Percentiles rank a stretch among this genome's conserved stretches.
Conservation (phyloP, 2,329 filamentous ascomycete genomes). For the Penicillium sp. region DNA sequence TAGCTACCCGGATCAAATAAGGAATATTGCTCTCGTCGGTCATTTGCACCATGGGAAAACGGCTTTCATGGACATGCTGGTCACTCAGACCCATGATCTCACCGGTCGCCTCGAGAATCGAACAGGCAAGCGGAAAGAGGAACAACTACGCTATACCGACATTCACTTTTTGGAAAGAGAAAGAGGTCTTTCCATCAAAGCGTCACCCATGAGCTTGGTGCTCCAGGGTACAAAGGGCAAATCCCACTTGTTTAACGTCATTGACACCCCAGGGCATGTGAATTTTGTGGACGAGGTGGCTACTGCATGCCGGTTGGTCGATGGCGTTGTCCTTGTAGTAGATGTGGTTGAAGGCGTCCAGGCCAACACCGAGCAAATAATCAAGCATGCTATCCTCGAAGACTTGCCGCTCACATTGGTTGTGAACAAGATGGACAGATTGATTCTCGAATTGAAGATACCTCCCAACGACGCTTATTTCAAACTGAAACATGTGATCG, state of each 20-base stretch:
- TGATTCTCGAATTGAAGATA: slow-evolving; percentile 88
- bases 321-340: slow-evolving; percentile 86
- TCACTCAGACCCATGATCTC: slow-evolving; percentile 88
- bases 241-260: slow-evolving; percentile 85
- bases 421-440: slow-evolving; percentile 92
- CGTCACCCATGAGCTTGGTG: slow-evolving; percentile 87
- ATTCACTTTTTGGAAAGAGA: slow-evolving; percentile 81
- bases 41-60: slow-evolving; percentile 98
- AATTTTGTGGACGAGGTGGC: slow-evolving; percentile 98
- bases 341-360: slow-evolving; percentile 98
- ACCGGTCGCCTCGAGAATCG: slow-evolving; percentile 68
- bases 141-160: slow-evolving; percentile 91
- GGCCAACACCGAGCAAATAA: slow-evolving; percentile 91
- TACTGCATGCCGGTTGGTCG: slow-evolving; percentile 71
- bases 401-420: slow-evolving; percentile 80
- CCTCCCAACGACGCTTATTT: slow-evolving; percentile 95
- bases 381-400: slow-evolving; percentile 87
- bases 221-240: slow-evolving; percentile 82
- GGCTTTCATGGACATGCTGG: slow-evolving; percentile 95
- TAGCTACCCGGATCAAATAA: slow-evolving; percentile 88
- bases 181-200: slow-evolving; percentile 81
- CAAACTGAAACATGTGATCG: slow-evolving; percentile 96
- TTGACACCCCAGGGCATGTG: slow-evolving; percentile 94
- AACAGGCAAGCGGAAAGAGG: slow-evolving; percentile 70
- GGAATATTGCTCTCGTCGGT: slow-evolving; percentile 83